Conservation (phyloP, 1,139 yeast species). For the Candida sp. region DNA sequence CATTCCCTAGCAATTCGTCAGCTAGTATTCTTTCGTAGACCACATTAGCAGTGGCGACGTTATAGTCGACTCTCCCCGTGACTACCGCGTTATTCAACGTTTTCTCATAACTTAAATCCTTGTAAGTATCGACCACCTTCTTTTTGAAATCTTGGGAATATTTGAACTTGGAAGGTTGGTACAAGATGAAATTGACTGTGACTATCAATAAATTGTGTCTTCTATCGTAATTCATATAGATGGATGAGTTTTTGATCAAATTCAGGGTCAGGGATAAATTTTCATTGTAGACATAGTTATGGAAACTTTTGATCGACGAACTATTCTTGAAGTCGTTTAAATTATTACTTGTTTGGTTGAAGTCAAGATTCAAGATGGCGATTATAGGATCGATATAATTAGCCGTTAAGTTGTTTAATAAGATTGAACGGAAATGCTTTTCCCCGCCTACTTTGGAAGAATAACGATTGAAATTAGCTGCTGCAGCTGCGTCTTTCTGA, state of each 20-base stretch:
- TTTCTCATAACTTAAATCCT: constrained; percentile 14
- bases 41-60: constrained; percentile 21
- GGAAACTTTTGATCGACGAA: constrained; percentile 19
- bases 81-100: constrained; percentile 5
- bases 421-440: constrained; percentile 32
- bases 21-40: constrained; percentile 26
- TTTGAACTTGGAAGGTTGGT: constrained; percentile 6
- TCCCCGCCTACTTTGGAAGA: constrained; percentile 15
- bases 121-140: constrained; percentile 12
- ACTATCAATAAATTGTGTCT: constrained; percentile 16
- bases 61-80: constrained; percentile 15
- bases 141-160: constrained; percentile 9
- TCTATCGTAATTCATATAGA: constrained; percentile 9
- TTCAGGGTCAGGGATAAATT: neutral
- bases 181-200: constrained; percentile 17
- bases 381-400: constrained; percentile 40
- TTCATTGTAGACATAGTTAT: constrained; percentile 5
- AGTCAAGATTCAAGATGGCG: constrained; percentile 31
- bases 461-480: constrained; percentile 10
- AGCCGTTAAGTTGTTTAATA: constrained; percentile 32
- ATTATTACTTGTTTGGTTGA: constrained; percentile 31
- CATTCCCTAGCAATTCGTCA: constrained; percentile 11
- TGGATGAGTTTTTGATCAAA: constrained; percentile 8
- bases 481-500: constrained; percentile 7
- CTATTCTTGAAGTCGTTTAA: constrained; percentile 23